Evolutionary conservation across 2,329 filamentous ascomycete genomes (phyloP), one percentile per base, ranked within the genome.

Genomic region (Ambrosiella beaveri): DNA sequence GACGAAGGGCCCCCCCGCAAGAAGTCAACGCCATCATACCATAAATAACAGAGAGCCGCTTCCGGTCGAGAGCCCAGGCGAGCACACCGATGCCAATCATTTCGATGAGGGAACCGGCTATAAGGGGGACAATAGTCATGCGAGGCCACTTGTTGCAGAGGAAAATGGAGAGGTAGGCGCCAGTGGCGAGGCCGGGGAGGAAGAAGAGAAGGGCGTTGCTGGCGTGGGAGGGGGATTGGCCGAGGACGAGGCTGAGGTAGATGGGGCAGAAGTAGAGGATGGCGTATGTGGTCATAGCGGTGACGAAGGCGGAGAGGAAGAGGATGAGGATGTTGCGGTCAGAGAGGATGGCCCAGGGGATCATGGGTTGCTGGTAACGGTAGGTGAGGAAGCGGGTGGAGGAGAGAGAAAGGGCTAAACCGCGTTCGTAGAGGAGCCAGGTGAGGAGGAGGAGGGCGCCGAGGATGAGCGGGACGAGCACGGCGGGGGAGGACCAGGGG

Each of bases 211-310:
- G 70, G 59, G 81, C 75, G 0, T 75, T 64, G 2, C 80, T 80
- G 1, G 80, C 74, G 54, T 76, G 64, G 27, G 74, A 75, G 36
- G 69, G 72, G 62, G 62, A 66, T 61, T 77, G 78, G 5, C 71
- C 74, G 66, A 79, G 70, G 0, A 85, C 81, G 13, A 84, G 68
- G 1, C 78, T 77, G 65, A 85, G 86, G 66, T 85, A 86, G 15
- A 85, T 74, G 13, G 78, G 79, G 63, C 83, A 78, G 63, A 85
- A 86, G 66, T 86, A 86, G 62, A 85, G 78, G 0, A 75, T 70
- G 27, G 72, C 69, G 62, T 71, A 77, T 71, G 74, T 75, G 56
- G 71, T 73, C 63, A 79, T 75, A 3, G 82, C 82, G 0, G 76
- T 76, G 2, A 75, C 72, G 63, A 82, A 79, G 62, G 82, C 81